A percentile compares a stretch with the other conserved stretches of the same genome.
Evolutionary conservation across 2,329 filamentous ascomycete species (phyloP).

Genomic region (Colletotrichum higginsianum): DNA sequence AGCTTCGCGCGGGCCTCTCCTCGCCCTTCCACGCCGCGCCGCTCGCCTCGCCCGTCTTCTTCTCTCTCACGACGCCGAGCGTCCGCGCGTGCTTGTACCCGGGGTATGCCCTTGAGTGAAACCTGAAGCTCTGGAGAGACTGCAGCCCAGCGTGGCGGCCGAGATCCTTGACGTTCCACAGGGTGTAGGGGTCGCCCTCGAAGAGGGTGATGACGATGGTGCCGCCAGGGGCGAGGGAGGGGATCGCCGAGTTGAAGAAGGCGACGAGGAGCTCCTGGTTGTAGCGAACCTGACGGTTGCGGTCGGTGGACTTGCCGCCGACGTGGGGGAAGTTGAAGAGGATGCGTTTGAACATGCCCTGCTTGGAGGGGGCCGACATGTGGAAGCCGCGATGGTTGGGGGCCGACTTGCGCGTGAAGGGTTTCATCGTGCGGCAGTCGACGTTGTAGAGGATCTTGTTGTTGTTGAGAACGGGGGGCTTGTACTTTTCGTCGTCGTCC

Average conservation of each 20-base stretch:
- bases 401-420: slow-evolving; percentile 52
- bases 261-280: slow-evolving; percentile 86
- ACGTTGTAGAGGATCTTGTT: slow-evolving; percentile 71
- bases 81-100: slow-evolving; percentile 83
- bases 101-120: slow-evolving; percentile 77
- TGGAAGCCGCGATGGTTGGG: slow-evolving; percentile 46
- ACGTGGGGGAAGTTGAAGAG: slow-evolving; percentile 99
- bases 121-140: slow-evolving; percentile 79
- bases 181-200: slow-evolving; percentile 92
- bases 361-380: slow-evolving; percentile 44
- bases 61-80: slow-evolving; percentile 73
- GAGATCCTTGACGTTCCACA: slow-evolving; percentile 95
- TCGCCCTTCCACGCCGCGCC: slow-evolving; percentile 59
- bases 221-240: slow-evolving; percentile 68
- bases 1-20: slow-evolving; percentile 67
- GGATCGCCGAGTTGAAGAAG: slow-evolving; percentile 73
- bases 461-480: slow-evolving; percentile 47
- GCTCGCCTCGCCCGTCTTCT: slow-evolving; percentile 59
- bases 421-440: slow-evolving; percentile 76
- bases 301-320: slow-evolving; percentile 90
- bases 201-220: slow-evolving; percentile 89
- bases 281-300: slow-evolving; percentile 92
- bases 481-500: slow-evolving; percentile 38
- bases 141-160: slow-evolving; percentile 82
- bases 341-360: slow-evolving; percentile 77